A percentile compares a stretch with the other conserved stretches of the same genome.
phyloP scores from a whole-genome alignment of 768 basidiomycete species.

The Lactarius tabidus region DNA sequence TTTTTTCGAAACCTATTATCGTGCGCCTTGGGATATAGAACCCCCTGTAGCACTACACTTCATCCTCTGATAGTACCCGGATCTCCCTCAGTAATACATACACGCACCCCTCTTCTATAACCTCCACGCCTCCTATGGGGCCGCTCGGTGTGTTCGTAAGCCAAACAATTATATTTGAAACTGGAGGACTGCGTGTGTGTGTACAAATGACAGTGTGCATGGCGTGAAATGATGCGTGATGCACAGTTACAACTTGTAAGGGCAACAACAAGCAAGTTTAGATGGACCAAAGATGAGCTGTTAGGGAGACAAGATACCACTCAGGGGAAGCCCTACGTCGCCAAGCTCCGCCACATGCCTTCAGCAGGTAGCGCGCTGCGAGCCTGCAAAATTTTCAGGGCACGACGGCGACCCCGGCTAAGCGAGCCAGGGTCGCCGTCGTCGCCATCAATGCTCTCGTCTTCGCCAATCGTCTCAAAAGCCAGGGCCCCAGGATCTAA shows the following conservation, averaged over 20 bases:
- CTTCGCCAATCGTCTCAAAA: constrained; percentile 49
- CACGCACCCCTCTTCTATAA: too few relatives aligned
- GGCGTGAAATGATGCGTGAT: neutral
- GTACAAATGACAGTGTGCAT: constrained; percentile 9
- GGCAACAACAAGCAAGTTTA: constrained; percentile 31
- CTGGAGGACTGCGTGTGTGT: constrained; percentile 15
- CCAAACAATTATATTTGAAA: constrained; percentile 12
- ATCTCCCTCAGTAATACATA: too few relatives aligned
- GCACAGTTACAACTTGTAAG: constrained; percentile 9
- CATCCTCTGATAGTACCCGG: too few relatives aligned
- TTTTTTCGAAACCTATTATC: too few relatives aligned
- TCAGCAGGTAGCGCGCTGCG: constrained; percentile 62
- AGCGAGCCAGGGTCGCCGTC: constrained; percentile 34
- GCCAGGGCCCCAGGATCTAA: constrained; percentile 70
- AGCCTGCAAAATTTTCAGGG: constrained; percentile 65
- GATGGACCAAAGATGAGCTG: constrained; percentile 31
- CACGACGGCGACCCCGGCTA: constrained; percentile 51
- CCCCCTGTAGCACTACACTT: too few relatives aligned
- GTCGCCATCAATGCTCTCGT: constrained; percentile 34
- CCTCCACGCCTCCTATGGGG: too few relatives aligned
- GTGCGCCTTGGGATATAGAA: too few relatives aligned
- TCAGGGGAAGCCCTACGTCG: constrained; percentile 30
- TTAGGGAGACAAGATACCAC: neutral
- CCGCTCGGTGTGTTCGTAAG: too few relatives aligned
- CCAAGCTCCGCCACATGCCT: constrained; percentile 83